These are phyloP conservation scores for Pythium grandisporangium DNA, from an alignment of 352 stramenopile species.

Conservation along the genomic window DNA sequence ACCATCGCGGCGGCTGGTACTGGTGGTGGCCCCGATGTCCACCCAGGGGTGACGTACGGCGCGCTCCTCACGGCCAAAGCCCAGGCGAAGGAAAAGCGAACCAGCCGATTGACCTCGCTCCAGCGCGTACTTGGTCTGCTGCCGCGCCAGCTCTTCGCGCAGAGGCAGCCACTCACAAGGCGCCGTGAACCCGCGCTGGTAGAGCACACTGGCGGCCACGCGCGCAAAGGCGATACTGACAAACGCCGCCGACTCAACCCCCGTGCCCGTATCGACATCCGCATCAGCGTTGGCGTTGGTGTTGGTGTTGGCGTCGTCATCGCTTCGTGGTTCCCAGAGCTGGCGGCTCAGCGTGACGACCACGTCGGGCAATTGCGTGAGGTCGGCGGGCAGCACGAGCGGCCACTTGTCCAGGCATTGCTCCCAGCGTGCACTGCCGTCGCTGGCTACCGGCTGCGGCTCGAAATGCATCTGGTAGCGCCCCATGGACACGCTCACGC, in stretches of 20 bases:
- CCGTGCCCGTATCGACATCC: conserved; percentile 52
- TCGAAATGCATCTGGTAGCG: conserved; percentile 42
- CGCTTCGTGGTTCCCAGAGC: too few relatives aligned
- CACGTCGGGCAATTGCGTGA: conserved; percentile 61
- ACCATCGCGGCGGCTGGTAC: too few relatives aligned
- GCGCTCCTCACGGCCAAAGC: conserved; percentile 62
- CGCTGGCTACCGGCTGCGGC: conserved; percentile 27
- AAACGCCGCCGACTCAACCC: too few relatives aligned
- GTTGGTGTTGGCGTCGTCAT: too few relatives aligned
- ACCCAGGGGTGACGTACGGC: conserved; percentile 44
- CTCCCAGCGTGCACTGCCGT: conserved; percentile 38
- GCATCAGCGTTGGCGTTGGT: too few relatives aligned
- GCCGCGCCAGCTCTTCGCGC: conserved; percentile 43
- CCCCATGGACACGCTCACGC: conserved; percentile 38
- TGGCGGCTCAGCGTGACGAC: conserved; percentile 56
- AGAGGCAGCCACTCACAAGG: conserved; percentile 50
- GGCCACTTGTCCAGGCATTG: conserved; percentile 33
- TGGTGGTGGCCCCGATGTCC: conserved; percentile 18
- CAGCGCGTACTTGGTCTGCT: conserved; percentile 43
- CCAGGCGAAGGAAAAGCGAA: conserved; percentile 36
- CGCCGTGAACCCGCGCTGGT: conserved; percentile 26
- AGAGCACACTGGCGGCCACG: conserved; percentile 24
- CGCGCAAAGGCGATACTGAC: conserved; percentile 49
- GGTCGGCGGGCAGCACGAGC: conserved; percentile 45
- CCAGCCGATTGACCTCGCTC: conserved; percentile 43